Evolutionary conservation across 176 grass and related monocot species (phyloP).

Genomic region (Dendrocalamus sinicus): DNA sequence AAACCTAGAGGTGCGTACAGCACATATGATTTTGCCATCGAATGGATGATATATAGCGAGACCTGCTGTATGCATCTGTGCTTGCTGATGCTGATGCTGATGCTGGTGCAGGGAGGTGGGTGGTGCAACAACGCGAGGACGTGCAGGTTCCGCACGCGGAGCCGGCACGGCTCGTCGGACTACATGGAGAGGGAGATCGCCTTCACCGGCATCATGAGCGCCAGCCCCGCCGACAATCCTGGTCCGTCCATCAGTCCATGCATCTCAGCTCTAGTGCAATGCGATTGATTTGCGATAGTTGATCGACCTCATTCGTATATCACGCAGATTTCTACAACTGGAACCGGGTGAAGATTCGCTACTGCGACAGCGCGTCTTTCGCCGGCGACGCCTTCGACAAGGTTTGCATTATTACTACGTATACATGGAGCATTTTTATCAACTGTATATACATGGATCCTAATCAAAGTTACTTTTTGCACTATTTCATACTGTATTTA

Average conservation of each 20-base stretch:
- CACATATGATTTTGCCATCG: no score
- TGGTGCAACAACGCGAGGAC: constrained; percentile 77
- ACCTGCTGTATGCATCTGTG: not conserved
- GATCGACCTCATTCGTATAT: not conserved
- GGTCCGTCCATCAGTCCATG: constrained; percentile 40
- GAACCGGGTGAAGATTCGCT: constrained; percentile 84
- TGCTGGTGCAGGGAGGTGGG: constrained; percentile 62
- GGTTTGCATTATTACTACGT: constrained; percentile 6
- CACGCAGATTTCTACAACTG: constrained; percentile 87
- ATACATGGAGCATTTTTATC: no score
- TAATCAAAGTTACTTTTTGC: no score
- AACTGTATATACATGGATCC: no score
- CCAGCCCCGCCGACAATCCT: constrained; percentile 62
- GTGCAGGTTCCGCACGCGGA: constrained; percentile 57
- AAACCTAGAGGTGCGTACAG: constrained; percentile 61
- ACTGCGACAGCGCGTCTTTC: constrained; percentile 91
- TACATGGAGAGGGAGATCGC: constrained; percentile 67
- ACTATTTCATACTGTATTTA: no score
- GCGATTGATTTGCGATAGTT: not conserved
- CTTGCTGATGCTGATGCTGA: not conserved
- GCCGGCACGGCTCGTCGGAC: constrained; percentile 66
- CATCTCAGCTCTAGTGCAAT: not conserved
- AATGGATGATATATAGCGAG: not conserved
- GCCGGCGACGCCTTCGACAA: constrained; percentile 69
- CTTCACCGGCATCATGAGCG: constrained; percentile 76